Conservation (phyloP, 345 rosid species). For the Pugionium cornutum region DNA sequence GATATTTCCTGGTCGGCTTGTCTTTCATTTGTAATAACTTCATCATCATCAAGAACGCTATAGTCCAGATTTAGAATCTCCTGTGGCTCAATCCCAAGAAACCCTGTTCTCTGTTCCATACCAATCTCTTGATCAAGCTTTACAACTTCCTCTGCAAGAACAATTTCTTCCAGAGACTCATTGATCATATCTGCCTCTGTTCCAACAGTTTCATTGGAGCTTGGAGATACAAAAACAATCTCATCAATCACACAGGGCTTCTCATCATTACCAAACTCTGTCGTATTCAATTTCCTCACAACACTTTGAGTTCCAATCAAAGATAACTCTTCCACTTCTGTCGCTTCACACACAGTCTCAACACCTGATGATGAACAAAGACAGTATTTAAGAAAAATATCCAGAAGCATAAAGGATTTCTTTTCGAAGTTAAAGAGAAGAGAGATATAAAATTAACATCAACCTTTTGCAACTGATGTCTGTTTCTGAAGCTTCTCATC, state of each 20-base stretch:
- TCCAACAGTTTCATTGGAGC: not conserved
- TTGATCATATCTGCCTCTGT: not conserved
- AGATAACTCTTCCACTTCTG: conserved; percentile 18
- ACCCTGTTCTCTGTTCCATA: conserved; percentile 1
- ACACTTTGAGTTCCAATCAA: conserved; percentile 9
- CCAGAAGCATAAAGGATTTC: not conserved
- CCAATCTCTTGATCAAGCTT: conserved; percentile 15
- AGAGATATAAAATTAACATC: not conserved
- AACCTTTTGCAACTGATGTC: conserved; percentile 27
- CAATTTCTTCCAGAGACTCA: conserved; percentile 14
- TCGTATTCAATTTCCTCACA: not conserved
- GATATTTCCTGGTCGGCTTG: not conserved
- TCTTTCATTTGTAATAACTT: conserved; percentile 11
- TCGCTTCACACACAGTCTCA: conserved; percentile 10
- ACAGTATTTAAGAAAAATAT: not conserved
- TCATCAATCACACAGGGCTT: conserved; percentile 15
- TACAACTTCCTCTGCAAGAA: conserved; percentile 17
- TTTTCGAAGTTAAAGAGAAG: not conserved
- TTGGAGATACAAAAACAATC: conserved; percentile 18
- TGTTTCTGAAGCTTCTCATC: conserved; percentile 29
- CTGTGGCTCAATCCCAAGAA: not conserved
- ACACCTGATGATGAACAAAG: conserved; percentile 10
- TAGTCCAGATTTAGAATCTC: conserved; percentile 19
- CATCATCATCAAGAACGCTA: conserved; percentile 7
- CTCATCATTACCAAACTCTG: conserved; percentile 11